Conservation (phyloP, 2,329 filamentous ascomycete genomes). For the Colletotrichum karsti region DNA sequence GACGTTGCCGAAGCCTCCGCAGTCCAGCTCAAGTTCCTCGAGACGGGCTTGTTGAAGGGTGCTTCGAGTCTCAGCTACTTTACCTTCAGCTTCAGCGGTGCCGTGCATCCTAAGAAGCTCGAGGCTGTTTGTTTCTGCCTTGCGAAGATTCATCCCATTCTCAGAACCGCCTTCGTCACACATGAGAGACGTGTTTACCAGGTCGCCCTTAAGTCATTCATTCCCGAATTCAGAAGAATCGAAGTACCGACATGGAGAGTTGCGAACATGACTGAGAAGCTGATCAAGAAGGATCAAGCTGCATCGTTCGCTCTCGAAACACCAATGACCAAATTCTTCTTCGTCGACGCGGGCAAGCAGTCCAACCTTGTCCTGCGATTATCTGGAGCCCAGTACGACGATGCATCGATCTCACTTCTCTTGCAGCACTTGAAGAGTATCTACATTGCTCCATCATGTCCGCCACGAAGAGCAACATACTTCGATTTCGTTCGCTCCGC, state of each 20-base stretch:
- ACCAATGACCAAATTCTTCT: slow-evolving; percentile 59
- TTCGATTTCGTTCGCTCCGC: slow-evolving; percentile 56
- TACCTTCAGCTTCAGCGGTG: slow-evolving; percentile 55
- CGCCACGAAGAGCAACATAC: slow-evolving; percentile 50
- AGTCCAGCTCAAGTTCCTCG: slow-evolving; percentile 56
- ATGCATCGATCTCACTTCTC: slow-evolving; percentile 52
- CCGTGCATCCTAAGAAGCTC: slow-evolving; percentile 50
- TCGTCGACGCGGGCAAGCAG: slow-evolving; percentile 56
- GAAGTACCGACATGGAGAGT: slow-evolving; percentile 51
- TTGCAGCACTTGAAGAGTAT: slow-evolving; percentile 58
- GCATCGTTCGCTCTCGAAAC: slow-evolving; percentile 48
- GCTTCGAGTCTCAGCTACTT: slow-evolving; percentile 57
- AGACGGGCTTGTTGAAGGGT: slow-evolving; percentile 53
- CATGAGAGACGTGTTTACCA: slow-evolving; percentile 58
- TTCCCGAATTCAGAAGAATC: slow-evolving; percentile 53
- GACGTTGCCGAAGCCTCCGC: slow-evolving; percentile 59
- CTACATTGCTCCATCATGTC: slow-evolving; percentile 47
- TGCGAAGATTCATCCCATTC: slow-evolving; percentile 54
- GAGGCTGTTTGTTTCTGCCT: slow-evolving; percentile 56
- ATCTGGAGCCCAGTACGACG: slow-evolving; percentile 59
- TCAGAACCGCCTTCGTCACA: slow-evolving; percentile 62
- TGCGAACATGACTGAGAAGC: slow-evolving; percentile 45
- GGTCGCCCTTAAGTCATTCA: slow-evolving; percentile 52
- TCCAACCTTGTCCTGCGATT: slow-evolving; percentile 57
- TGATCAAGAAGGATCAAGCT: slow-evolving; percentile 52